Percentiles rank a stretch among this genome's conserved stretches.
Conservation (phyloP, 2,329 filamentous ascomycete genomes). For the Diatrype stigma region DNA sequence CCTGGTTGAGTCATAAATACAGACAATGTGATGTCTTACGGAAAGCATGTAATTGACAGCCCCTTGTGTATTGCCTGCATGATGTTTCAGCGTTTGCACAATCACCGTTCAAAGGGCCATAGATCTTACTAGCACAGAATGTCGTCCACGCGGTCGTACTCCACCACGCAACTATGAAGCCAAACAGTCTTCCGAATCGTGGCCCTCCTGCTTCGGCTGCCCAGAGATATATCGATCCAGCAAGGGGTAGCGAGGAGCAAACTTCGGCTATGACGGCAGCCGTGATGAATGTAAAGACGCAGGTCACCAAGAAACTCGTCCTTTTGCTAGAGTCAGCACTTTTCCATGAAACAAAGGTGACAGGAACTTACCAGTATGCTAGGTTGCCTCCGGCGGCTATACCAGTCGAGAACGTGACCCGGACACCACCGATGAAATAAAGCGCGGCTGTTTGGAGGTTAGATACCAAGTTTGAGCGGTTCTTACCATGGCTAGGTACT, state of each 20-base stretch:
- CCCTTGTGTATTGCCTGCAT: slow-evolving; percentile 42
- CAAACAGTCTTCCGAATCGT: slow-evolving; percentile 50
- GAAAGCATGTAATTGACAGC: slow-evolving; percentile 50
- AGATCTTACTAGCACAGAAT: slow-evolving; percentile 43
- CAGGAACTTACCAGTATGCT: slow-evolving; percentile 48
- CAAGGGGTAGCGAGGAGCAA: slow-evolving; percentile 55
- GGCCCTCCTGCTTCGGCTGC: slow-evolving; percentile 56
- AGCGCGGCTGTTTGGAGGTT: slow-evolving; percentile 43
- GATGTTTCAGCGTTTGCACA: not conserved
- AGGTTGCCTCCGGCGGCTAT: slow-evolving; percentile 57
- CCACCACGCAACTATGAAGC: slow-evolving; percentile 62
- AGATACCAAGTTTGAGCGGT: slow-evolving; percentile 6
- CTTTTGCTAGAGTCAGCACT: slow-evolving; percentile 23
- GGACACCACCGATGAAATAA: slow-evolving; percentile 57
- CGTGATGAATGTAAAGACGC: slow-evolving; percentile 58
- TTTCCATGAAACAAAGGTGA: not conserved
- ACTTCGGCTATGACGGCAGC: slow-evolving; percentile 58
- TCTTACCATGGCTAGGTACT: no score
- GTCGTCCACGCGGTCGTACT: slow-evolving; percentile 60
- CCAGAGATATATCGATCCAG: slow-evolving; percentile 58
- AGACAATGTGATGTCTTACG: slow-evolving; percentile 25
- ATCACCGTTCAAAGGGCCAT: not conserved
- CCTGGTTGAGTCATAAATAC: no score
- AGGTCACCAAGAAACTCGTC: slow-evolving; percentile 57
- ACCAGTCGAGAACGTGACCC: slow-evolving; percentile 59